Conservation (phyloP, 441 rosid genomes). For the Syzygium malaccense region DNA sequence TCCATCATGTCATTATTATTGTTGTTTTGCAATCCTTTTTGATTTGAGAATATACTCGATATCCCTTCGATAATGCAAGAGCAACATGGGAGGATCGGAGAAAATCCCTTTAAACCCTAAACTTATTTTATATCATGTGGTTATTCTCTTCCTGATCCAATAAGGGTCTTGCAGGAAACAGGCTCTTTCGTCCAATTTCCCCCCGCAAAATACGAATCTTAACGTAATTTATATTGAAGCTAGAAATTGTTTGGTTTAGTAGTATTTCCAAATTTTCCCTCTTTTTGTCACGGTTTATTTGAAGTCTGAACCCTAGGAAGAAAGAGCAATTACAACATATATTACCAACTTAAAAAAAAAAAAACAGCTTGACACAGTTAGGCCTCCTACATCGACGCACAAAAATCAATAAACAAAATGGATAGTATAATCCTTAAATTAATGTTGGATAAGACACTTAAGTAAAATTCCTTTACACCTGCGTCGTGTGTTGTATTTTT, state of each 20-base stretch:
- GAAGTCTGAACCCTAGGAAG: background rate
- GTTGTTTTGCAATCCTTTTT: background rate
- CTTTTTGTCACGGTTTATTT: background rate
- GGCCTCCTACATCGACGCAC: background rate
- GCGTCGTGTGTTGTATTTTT: background rate
- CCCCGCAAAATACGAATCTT: background rate
- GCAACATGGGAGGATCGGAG: background rate
- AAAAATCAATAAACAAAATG: background rate
- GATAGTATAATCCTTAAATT: background rate
- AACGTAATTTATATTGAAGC: background rate
- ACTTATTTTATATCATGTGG: background rate
- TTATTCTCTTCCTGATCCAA: background rate
- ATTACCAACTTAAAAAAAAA: background rate
- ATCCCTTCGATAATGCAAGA: background rate
- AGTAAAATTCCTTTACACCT: background rate
- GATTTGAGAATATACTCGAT: background rate
- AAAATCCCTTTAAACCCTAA: background rate
- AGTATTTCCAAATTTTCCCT: background rate
- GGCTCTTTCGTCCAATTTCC: background rate
- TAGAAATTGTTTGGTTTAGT: background rate
- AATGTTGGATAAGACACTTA: background rate
- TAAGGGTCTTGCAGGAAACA: background rate
- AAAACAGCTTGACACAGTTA: background rate
- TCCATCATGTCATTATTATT: background rate
- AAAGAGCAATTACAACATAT: background rate